Conservation (phyloP, 78 protist species). For the Dictyostelium citrinum region DNA sequence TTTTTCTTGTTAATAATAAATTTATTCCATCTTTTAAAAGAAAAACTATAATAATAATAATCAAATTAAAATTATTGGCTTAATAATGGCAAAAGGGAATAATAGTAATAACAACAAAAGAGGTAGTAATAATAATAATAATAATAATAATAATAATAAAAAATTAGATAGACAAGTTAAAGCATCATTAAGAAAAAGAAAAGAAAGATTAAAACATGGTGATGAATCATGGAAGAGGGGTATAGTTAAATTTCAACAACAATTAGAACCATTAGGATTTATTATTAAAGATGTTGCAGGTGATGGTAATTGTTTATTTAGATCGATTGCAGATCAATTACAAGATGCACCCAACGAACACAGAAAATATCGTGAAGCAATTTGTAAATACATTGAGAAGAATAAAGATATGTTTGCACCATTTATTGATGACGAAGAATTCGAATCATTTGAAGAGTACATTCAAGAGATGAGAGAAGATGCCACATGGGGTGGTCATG, state of each 20-base stretch:
- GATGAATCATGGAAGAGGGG: constrained; percentile 75
- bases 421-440: constrained; percentile 77
- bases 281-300: constrained; percentile 84
- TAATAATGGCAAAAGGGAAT: neutral
- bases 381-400: constrained; percentile 21
- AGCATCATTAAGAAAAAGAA: constrained; percentile 9
- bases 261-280: constrained; percentile 62
- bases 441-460: constrained; percentile 65
- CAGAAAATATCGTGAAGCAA: constrained; percentile 52
- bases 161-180: constrained; percentile 38
- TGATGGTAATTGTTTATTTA: constrained; percentile 86
- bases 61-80: neutral
- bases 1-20: too few relatives aligned
- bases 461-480: constrained; percentile 67
- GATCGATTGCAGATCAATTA: constrained; percentile 81
- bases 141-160: neutral
- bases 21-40: neutral
- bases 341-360: constrained; percentile 74
- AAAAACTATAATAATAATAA: too few relatives aligned
- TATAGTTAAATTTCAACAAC: constrained; percentile 21
- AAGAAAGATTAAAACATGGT: constrained; percentile 59
- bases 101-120: neutral
- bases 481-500: constrained; percentile 84
- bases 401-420: constrained; percentile 79
- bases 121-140: neutral